Percentiles rank a stretch among this genome's conserved stretches.
phyloP scores from a whole-genome alignment of 1,284 basidiomycete genomes.

The Leccinum fallax region DNA sequence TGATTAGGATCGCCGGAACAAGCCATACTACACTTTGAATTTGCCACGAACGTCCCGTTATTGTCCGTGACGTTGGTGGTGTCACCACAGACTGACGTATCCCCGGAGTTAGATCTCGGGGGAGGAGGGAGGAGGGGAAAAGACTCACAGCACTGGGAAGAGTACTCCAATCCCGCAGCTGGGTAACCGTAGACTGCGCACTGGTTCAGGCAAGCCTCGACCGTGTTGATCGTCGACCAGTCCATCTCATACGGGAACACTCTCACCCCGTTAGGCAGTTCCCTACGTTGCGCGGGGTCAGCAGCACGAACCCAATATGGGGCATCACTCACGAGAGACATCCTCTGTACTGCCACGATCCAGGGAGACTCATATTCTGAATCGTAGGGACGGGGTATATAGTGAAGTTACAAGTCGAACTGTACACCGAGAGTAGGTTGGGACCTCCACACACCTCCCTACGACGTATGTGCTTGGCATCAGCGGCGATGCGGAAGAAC shows the following conservation, averaged over 20 bases:
- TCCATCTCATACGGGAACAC: slow-evolving; percentile 66
- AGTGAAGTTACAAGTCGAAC: slow-evolving; percentile 50
- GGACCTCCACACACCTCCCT: slow-evolving; percentile 73
- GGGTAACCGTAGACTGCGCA: slow-evolving; percentile 68
- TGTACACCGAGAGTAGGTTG: slow-evolving; percentile 71
- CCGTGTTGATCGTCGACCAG: slow-evolving; percentile 61
- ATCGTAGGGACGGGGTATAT: slow-evolving; percentile 59
- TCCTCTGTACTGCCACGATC: slow-evolving; percentile 63
- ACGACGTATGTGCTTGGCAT: slow-evolving; percentile 40
- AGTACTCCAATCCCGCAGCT: slow-evolving; percentile 62
- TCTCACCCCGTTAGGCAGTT: slow-evolving; percentile 38
- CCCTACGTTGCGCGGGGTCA: slow-evolving; percentile 38
- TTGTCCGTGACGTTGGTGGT: slow-evolving; percentile 49
- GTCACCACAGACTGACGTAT: slow-evolving; percentile 64
- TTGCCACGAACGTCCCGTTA: slow-evolving; percentile 45
- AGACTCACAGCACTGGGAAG: slow-evolving; percentile 64
- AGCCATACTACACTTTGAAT: slow-evolving; percentile 55
- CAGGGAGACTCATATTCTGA: slow-evolving; percentile 58
- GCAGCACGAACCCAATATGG: neutral
- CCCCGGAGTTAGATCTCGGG: neutral
- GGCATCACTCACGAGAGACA: slow-evolving; percentile 59
- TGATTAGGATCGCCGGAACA: slow-evolving; percentile 71
- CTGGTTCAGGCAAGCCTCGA: slow-evolving; percentile 59
- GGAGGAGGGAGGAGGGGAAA: neutral
- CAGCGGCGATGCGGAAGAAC: slow-evolving; percentile 42